These are phyloP conservation scores for Phaeomoniella chlamydospora DNA, from an alignment of 2,329 filamentous ascomycete genomes.

Conservation along the genomic window DNA sequence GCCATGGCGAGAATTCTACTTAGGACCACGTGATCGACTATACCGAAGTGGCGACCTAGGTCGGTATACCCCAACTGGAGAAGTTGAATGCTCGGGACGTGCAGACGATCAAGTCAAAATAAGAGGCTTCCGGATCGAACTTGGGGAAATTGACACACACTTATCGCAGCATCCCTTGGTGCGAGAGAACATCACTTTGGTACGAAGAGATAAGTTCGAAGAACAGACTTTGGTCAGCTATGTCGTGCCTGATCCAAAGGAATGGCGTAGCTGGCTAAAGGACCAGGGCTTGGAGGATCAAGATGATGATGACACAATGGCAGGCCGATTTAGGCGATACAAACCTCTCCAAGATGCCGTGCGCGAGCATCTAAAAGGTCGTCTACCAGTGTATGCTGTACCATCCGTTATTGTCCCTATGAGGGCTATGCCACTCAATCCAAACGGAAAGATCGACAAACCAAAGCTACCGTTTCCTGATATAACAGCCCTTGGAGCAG, in stretches of 20 bases:
- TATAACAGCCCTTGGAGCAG: slow-evolving; percentile 48
- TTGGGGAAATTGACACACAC: slow-evolving; percentile 82
- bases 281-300: slow-evolving; percentile 38
- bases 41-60: slow-evolving; percentile 85
- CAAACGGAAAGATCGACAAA: slow-evolving; percentile 75
- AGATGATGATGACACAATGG: slow-evolving; percentile 37
- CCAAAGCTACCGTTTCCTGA: slow-evolving; percentile 70
- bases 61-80: slow-evolving; percentile 53
- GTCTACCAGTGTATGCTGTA: slow-evolving; percentile 61
- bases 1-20: slow-evolving; percentile 65
- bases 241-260: slow-evolving; percentile 65
- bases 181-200: slow-evolving; percentile 71
- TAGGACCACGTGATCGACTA: slow-evolving; percentile 69
- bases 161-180: slow-evolving; percentile 61
- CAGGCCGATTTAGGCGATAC: slow-evolving; percentile 44
- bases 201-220: slow-evolving; percentile 71
- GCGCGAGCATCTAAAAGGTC: slow-evolving; percentile 54
- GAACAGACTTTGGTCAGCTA: slow-evolving; percentile 82
- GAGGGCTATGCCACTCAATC: slow-evolving; percentile 60
- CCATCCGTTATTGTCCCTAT: slow-evolving; percentile 62
- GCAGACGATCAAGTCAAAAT: slow-evolving; percentile 90
- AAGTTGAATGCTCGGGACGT: slow-evolving; percentile 65
- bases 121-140: slow-evolving; percentile 86
- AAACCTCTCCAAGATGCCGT: slow-evolving; percentile 44
- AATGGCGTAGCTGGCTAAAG: slow-evolving; percentile 57